Base-by-base conservation (phyloP, 2,329 filamentous ascomycete species). In the Aureobasidium sp. region DNA sequence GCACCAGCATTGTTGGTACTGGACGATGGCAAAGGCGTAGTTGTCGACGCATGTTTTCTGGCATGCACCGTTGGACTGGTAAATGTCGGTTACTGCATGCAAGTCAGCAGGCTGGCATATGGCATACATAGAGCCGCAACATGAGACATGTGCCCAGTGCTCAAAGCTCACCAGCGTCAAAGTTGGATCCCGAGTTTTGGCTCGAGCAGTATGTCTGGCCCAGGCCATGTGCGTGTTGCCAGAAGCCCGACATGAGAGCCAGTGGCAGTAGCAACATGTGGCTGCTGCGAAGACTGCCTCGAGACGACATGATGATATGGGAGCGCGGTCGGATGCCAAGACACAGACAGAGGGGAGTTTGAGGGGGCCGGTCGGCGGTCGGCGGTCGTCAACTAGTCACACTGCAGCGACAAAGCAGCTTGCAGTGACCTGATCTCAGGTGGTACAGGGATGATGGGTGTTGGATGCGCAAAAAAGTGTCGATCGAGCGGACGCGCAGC, bases 1-100 rank as follows among this genome's bases (percentile, higher is more conserved):
- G 71, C 89, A 93, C 88, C 88, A 93, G 71, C 89, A 93, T 57
- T 79, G 73, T 36, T 83, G 77, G 16, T 74, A 79, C 67, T 90
- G 82, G 1, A 91, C 76, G 52, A 93, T 78, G 65, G 87, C 88
- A 64, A 86, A 89, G 42, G 88, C 87, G 65, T 79, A 88, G 16
- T 78, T 66, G 25, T 70, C 68, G 30, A 73, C 67, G 74, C 89
- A 93, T 53, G 79, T 79, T 53, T 82, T 75, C 54, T 78, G 75
- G 70, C 89, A 93, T 13, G 85, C 79, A 34, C 88, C 88, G 67
- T 90, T 85, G 25, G 87, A 88, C 71, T 91, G 87, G 59, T 69
- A 77, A 48, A 70, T 73, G 63, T 71, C 65, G 63, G 71, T 63
- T 59, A 71, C 73, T 74, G 67, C 32, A 62, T 62, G 27, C 63